Conservation (phyloP, 177 flowering plant genomes). For the Tripterygium wilfordii region DNA sequence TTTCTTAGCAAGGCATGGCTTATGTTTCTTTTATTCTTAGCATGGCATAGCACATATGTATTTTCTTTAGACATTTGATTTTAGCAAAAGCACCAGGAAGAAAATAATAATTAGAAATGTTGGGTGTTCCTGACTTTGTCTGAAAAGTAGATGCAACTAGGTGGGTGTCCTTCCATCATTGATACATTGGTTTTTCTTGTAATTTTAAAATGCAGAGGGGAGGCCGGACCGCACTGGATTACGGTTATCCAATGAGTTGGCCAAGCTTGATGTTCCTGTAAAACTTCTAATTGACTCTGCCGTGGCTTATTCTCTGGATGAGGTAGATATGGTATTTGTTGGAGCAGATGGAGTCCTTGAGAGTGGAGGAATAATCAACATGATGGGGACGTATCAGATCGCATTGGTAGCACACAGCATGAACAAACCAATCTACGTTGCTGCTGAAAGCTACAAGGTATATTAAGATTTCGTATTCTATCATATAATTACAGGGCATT, state of each 20-base stretch:
- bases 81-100: too few species aligned
- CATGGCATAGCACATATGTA: too few species aligned
- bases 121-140: too few species aligned
- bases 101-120: too few species aligned
- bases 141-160: too few species aligned
- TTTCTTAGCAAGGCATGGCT: too few species aligned
- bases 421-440: conserved; percentile 95
- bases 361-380: conserved; percentile 95
- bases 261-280: conserved; percentile 89
- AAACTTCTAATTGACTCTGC: conserved; percentile 93
- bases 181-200: too few species aligned
- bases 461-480: neutral
- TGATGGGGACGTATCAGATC: conserved; percentile 98
- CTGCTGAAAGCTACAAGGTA: conserved; percentile 99
- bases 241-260: conserved; percentile 81
- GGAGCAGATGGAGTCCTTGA: conserved; percentile 99
- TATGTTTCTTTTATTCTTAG: too few species aligned
- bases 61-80: too few species aligned
- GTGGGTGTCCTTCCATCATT: too few species aligned
- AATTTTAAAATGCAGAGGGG: conserved; percentile 74
- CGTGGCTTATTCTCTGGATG: conserved; percentile 94
- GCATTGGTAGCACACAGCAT: conserved; percentile 90
- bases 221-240: conserved; percentile 94
- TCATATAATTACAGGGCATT: too few species aligned
- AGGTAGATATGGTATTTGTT: conserved; percentile 93